phyloP scores from a whole-genome alignment of 1,139 yeast genomes.

The Kluyveromyces marxianus region DNA sequence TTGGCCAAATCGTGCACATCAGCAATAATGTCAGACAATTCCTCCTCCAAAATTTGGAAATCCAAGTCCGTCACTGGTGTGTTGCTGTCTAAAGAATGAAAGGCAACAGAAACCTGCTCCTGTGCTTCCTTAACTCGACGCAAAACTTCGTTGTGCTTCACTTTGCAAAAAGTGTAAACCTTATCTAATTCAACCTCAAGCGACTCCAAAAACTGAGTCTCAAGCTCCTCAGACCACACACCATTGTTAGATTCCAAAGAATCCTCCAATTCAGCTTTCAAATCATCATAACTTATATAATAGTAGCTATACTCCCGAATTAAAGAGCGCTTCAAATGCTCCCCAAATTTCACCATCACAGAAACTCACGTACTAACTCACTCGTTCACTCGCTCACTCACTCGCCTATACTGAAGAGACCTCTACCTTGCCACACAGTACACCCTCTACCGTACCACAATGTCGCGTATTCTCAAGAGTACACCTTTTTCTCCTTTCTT shows the following conservation, averaged over 20 bases:
- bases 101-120: slow-evolving; percentile 54
- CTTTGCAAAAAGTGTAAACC: slow-evolving; percentile 82
- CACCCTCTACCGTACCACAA: background rate
- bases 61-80: slow-evolving; percentile 57
- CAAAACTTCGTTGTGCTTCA: slow-evolving; percentile 74
- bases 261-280: slow-evolving; percentile 70
- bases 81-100: slow-evolving; percentile 39
- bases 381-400: background rate
- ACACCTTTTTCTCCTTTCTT: background rate
- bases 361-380: background rate
- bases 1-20: slow-evolving; percentile 96
- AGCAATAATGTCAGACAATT: slow-evolving; percentile 85
- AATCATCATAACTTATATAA: slow-evolving; percentile 83
- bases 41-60: slow-evolving; percentile 86
- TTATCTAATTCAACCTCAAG: slow-evolving; percentile 82
- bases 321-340: slow-evolving; percentile 62
- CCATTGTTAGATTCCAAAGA: slow-evolving; percentile 47
- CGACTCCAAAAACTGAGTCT: slow-evolving; percentile 67
- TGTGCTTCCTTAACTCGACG: slow-evolving; percentile 81
- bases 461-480: background rate
- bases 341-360: slow-evolving; percentile 51
- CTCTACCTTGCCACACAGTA: background rate
- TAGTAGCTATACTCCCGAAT: slow-evolving; percentile 83
- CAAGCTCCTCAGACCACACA: slow-evolving; percentile 67
- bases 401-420: background rate